Percentiles rank a stretch among this genome's conserved stretches.
These are phyloP conservation scores for Epichloe baconii DNA, from an alignment of 2,329 filamentous ascomycete species.

Conservation along the genomic window DNA sequence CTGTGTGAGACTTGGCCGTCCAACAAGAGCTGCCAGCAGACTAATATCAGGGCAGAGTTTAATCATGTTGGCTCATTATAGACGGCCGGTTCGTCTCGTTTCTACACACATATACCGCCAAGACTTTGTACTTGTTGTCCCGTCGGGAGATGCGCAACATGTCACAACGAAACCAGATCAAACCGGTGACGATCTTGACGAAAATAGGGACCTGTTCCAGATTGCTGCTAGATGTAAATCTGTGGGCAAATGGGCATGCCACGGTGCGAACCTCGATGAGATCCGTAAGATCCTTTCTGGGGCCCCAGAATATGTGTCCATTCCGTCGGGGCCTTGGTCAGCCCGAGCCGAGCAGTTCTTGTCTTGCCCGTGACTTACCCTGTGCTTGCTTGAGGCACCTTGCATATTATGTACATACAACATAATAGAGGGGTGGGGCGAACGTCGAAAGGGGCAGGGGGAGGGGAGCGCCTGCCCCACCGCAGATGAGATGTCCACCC, in stretches of 20 bases:
- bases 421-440: too few species aligned
- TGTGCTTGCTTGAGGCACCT: too few species aligned
- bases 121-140: neutral
- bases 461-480: neutral
- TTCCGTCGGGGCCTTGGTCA: too few species aligned
- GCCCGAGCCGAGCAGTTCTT: too few species aligned
- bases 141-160: slow-evolving; percentile 1
- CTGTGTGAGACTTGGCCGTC: too few species aligned
- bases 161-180: neutral
- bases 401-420: too few species aligned
- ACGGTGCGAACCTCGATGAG: neutral
- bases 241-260: neutral
- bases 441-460: too few species aligned
- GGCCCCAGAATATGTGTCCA: too few species aligned
- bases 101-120: neutral
- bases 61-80: too few species aligned
- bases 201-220: neutral
- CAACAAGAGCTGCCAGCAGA: too few species aligned
- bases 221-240: neutral
- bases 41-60: too few species aligned
- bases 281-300: neutral
- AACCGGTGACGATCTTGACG: neutral
- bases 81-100: neutral
- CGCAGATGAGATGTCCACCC: neutral
- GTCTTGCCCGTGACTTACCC: too few species aligned